phyloP scores from a whole-genome alignment of 768 basidiomycete species.

The Tephrocybe sp. region DNA sequence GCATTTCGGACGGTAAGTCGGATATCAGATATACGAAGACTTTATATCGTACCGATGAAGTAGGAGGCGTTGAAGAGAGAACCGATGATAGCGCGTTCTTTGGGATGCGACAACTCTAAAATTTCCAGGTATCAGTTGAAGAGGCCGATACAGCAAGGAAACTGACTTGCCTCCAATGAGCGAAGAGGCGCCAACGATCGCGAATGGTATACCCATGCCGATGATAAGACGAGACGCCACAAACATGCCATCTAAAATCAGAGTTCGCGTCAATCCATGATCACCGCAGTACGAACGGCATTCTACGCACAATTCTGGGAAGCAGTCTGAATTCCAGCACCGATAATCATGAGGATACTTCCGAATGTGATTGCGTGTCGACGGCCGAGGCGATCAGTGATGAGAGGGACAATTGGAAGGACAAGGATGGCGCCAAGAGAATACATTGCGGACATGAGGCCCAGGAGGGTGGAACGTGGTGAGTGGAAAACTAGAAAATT shows the following conservation, averaged over 20 bases:
- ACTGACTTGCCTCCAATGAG: conserved; percentile 48
- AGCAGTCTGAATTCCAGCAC: conserved; percentile 45
- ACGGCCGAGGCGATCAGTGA: conserved; percentile 54
- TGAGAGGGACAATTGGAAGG: conserved; percentile 50
- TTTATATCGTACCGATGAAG: conserved; percentile 51
- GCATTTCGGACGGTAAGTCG: conserved; percentile 31
- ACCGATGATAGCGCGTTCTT: conserved; percentile 65
- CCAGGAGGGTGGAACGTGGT: conserved; percentile 54
- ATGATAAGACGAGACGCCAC: conserved; percentile 53
- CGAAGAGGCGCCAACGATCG: conserved; percentile 64
- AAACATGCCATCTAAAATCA: conserved; percentile 55
- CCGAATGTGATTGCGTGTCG: conserved; percentile 51
- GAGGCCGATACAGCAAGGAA: background rate
- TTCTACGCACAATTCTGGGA: conserved; percentile 45
- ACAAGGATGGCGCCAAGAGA: conserved; percentile 59
- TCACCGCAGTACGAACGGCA: conserved; percentile 35
- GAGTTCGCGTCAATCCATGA: conserved; percentile 62
- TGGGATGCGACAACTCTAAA: conserved; percentile 64
- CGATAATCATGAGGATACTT: conserved; percentile 48
- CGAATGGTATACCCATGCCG: conserved; percentile 61
- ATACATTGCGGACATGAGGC: conserved; percentile 59
- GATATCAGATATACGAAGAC: background rate
- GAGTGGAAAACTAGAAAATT: conserved; percentile 45
- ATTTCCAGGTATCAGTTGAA: conserved; percentile 23
- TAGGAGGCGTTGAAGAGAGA: conserved; percentile 66